Conservation (phyloP, 441 rosid species). For the Pelargonium myrrhifolium region DNA sequence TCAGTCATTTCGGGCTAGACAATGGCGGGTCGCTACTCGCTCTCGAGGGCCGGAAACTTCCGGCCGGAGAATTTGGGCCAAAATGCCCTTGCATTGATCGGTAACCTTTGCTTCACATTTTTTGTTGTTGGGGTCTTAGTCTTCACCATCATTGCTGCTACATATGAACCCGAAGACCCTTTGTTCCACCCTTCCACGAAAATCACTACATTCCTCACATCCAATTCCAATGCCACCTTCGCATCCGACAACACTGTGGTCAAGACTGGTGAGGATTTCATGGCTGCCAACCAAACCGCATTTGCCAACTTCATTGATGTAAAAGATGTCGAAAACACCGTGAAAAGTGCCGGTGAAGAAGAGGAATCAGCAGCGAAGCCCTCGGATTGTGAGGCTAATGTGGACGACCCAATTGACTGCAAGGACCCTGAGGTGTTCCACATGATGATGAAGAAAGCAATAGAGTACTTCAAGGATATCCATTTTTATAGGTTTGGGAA, state of each 20-base stretch:
- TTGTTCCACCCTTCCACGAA: conserved; percentile 82
- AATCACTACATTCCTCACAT: conserved; percentile 71
- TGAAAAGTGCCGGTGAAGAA: neutral
- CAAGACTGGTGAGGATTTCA: conserved; percentile 85
- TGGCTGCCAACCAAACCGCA: conserved; percentile 58
- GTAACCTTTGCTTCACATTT: conserved; percentile 74
- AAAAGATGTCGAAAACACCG: conserved; percentile 38
- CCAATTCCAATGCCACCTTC: conserved; percentile 72
- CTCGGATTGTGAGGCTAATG: conserved; percentile 46
- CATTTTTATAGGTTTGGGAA: conserved; percentile 67
- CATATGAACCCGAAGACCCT: conserved; percentile 87
- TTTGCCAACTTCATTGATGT: conserved; percentile 53
- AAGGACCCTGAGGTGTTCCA: conserved; percentile 81
- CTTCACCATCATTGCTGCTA: conserved; percentile 90
- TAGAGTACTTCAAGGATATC: conserved; percentile 59
- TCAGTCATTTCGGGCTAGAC: conserved; percentile 4
- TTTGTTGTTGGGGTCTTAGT: conserved; percentile 75
- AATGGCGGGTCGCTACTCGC: conserved; percentile 54
- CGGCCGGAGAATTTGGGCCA: conserved; percentile 82
- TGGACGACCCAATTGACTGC: conserved; percentile 85
- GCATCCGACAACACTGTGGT: conserved; percentile 59
- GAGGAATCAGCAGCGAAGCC: conserved; percentile 2
- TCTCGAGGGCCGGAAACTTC: conserved; percentile 53
- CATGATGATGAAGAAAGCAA: conserved; percentile 64
- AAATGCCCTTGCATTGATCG: conserved; percentile 67